Conservation (phyloP, 108 stramenopile genomes). For the Aurantiochytrium sp. region DNA sequence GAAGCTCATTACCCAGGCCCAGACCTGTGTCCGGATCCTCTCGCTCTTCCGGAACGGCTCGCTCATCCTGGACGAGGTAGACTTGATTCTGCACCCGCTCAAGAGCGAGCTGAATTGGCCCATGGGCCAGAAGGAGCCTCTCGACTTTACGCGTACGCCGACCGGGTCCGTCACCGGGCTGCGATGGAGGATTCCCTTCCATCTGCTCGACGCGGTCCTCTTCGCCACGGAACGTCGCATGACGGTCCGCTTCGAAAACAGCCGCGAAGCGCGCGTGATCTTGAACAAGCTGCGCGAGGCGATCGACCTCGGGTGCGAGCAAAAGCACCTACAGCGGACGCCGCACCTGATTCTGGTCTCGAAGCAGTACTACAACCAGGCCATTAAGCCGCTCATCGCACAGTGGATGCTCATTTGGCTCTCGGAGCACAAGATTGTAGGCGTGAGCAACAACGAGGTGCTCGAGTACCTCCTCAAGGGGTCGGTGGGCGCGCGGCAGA, state of each 20-base stretch:
- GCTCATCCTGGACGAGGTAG: slow-evolving; percentile 94
- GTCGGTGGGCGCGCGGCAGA: not conserved
- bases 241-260: not conserved
- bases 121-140: slow-evolving; percentile 86
- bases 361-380: slow-evolving; percentile 72
- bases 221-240: slow-evolving; percentile 74
- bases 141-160: slow-evolving; percentile 82
- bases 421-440: slow-evolving; percentile 36
- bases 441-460: slow-evolving; percentile 24
- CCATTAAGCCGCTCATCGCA: slow-evolving; percentile 84
- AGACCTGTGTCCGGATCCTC: slow-evolving; percentile 11
- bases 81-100: slow-evolving; percentile 90
- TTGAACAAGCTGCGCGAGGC: slow-evolving; percentile 72
- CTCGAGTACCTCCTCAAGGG: slow-evolving; percentile 23
- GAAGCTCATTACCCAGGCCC: not conserved
- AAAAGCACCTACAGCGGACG: slow-evolving; percentile 74
- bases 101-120: slow-evolving; percentile 99
- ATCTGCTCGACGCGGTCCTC: slow-evolving; percentile 70
- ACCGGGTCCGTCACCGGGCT: slow-evolving; percentile 34
- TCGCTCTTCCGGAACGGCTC: slow-evolving; percentile 49
- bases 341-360: slow-evolving; percentile 89
- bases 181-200: slow-evolving; percentile 93
- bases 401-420: slow-evolving; percentile 93
- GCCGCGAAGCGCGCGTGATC: slow-evolving; percentile 39
- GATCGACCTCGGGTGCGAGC: slow-evolving; percentile 73